Evolutionary conservation across 805 yeast genomes (phyloP).

Genomic region (Zygoascus flipseniorum): DNA sequence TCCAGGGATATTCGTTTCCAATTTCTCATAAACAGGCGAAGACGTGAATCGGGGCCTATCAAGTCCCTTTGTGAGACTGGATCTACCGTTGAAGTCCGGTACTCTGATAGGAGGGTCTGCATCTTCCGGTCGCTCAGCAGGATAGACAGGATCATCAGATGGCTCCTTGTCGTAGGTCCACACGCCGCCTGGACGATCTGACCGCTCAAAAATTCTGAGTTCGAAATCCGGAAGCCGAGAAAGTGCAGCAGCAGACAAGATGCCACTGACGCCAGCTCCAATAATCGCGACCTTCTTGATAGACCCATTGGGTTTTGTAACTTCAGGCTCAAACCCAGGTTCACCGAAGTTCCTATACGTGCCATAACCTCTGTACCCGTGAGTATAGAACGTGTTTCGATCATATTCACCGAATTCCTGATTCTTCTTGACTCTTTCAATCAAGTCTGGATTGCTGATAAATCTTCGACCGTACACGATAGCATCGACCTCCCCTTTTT

Average conservation of each 20-base stretch:
- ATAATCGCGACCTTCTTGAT: constrained; percentile 44
- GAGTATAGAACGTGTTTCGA: constrained; percentile 38
- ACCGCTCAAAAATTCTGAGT: constrained; percentile 27
- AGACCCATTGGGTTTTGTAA: no score
- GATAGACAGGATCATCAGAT: constrained; percentile 25
- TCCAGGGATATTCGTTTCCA: constrained; percentile 64
- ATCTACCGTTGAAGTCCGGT: constrained; percentile 28
- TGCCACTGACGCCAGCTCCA: constrained; percentile 75
- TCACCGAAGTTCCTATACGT: no score
- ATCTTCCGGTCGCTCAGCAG: constrained; percentile 23
- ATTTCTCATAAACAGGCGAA: constrained; percentile 51
- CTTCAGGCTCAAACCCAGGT: no score
- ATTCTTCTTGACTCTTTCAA: constrained; percentile 34
- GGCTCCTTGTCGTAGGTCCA: constrained; percentile 41
- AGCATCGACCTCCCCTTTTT: constrained; percentile 19
- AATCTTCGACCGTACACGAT: constrained; percentile 40
- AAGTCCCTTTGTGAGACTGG: no score
- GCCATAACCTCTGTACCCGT: no score
- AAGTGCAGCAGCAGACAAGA: constrained; percentile 57
- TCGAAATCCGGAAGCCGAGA: constrained; percentile 51
- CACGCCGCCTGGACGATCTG: constrained; percentile 53
- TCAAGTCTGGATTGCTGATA: constrained; percentile 49
- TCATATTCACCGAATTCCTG: constrained; percentile 36
- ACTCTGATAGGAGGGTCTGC: constrained; percentile 28
- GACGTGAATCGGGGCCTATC: constrained; percentile 17